A percentile compares a stretch with the other conserved stretches of the same genome.
Conservation (phyloP, 2,329 filamentous ascomycete species). For the Fusarium sp. region DNA sequence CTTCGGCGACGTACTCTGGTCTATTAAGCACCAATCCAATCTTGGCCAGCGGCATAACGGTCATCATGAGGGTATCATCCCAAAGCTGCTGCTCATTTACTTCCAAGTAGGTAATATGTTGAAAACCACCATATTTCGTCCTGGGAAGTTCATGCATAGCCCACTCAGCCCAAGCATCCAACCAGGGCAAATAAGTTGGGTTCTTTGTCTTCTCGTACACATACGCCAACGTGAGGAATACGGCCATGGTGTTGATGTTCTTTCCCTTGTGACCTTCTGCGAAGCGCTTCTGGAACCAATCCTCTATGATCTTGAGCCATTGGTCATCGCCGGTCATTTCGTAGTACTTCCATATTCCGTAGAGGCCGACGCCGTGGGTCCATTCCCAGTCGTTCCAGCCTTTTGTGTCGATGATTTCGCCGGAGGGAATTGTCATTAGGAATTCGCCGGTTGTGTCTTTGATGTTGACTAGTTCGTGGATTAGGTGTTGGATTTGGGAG, state of each 20-base stretch:
- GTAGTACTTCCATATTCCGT: conserved; percentile 86
- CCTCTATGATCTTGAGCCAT: conserved; percentile 73
- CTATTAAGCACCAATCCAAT: conserved; percentile 77
- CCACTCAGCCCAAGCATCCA: conserved; percentile 86
- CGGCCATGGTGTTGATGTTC: conserved; percentile 88
- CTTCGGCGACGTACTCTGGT: conserved; percentile 80
- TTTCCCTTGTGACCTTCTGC: conserved; percentile 79
- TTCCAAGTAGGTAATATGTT: conserved; percentile 78
- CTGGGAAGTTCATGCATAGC: conserved; percentile 79
- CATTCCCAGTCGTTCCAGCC: conserved; percentile 87
- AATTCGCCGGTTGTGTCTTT: conserved; percentile 80
- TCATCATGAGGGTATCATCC: conserved; percentile 93
- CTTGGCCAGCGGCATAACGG: conserved; percentile 81
- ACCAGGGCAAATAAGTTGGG: conserved; percentile 76
- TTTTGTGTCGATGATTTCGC: conserved; percentile 83
- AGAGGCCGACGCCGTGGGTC: conserved; percentile 83
- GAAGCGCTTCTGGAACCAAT: conserved; percentile 78
- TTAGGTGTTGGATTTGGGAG: conserved; percentile 71
- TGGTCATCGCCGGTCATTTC: conserved; percentile 71
- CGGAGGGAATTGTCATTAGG: conserved; percentile 75
- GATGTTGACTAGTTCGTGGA: conserved; percentile 81
- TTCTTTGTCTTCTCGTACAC: conserved; percentile 81
- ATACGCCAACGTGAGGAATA: conserved; percentile 78
- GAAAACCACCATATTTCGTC: conserved; percentile 77
- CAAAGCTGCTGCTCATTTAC: conserved; percentile 80